Percentiles rank a stretch among this genome's conserved stretches.
Conservation (phyloP, 1,284 basidiomycete genomes). For the Ustilago vetiveriae region DNA sequence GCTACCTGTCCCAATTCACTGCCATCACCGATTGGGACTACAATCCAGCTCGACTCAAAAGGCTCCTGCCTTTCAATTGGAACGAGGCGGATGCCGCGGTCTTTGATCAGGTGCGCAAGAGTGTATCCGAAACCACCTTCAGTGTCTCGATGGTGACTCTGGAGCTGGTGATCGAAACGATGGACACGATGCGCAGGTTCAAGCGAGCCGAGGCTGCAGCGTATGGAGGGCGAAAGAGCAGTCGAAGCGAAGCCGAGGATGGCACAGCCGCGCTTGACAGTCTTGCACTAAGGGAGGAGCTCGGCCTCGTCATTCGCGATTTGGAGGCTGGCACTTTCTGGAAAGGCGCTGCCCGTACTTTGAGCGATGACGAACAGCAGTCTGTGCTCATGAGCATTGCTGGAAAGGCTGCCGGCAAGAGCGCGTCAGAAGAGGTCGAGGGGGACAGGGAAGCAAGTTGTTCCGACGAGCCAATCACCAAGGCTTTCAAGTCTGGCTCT, state of each 20-base stretch:
- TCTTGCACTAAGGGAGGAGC: conserved; percentile 34
- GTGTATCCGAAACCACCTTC: conserved; percentile 28
- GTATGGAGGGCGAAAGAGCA: conserved; percentile 28
- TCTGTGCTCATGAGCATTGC: conserved; percentile 10
- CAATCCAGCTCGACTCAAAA: conserved; percentile 32
- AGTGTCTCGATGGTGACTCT: conserved; percentile 42
- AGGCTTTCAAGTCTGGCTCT: conserved; percentile 21
- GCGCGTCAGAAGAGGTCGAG: neutral
- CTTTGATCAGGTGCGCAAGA: conserved; percentile 20
- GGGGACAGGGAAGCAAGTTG: neutral
- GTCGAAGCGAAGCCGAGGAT: conserved; percentile 30
- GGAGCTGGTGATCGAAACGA: conserved; percentile 41
- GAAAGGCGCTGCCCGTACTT: conserved; percentile 19
- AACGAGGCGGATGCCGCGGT: conserved; percentile 22
- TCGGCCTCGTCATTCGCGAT: conserved; percentile 32
- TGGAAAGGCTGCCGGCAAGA: neutral
- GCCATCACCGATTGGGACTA: conserved; percentile 48
- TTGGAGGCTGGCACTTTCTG: conserved; percentile 38
- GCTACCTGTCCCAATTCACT: conserved; percentile 36
- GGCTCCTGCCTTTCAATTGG: conserved; percentile 39
- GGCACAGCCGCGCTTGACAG: conserved; percentile 36
- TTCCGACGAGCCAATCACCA: conserved; percentile 3
- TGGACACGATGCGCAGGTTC: conserved; percentile 42
- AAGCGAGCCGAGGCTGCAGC: conserved; percentile 29
- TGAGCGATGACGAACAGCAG: conserved; percentile 27